These are phyloP conservation scores for Carpinus viminea DNA, from an alignment of 306 rosid genomes.

Conservation along the genomic window DNA sequence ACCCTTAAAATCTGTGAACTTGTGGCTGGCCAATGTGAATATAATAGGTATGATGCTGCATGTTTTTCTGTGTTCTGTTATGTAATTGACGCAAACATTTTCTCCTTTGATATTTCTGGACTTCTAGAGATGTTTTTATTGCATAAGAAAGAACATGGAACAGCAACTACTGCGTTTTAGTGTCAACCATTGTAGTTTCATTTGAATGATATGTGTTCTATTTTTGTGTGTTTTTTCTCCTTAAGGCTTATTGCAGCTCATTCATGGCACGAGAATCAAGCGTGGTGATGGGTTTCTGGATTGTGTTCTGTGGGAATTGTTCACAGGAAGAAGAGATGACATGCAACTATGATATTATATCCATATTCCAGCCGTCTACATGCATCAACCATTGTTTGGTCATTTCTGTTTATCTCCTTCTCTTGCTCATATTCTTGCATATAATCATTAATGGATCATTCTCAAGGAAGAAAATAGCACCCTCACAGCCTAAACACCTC, in stretches of 20 bases:
- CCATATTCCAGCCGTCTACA: slow-evolving; percentile 23
- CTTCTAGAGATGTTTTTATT: not conserved
- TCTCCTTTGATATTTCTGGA: not conserved
- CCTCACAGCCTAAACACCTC: not conserved
- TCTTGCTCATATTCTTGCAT: slow-evolving; percentile 22
- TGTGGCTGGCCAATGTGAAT: not conserved
- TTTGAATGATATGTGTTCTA: not conserved
- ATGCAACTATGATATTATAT: slow-evolving; percentile 9
- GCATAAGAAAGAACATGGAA: too few relatives aligned
- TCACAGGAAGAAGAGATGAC: not conserved
- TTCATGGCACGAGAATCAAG: not conserved
- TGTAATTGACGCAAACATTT: not conserved
- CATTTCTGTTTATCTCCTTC: slow-evolving; percentile 22
- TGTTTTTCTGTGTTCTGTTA: not conserved
- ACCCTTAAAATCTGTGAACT: not conserved
- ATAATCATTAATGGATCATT: not conserved
- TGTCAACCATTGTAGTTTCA: too few relatives aligned
- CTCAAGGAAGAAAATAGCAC: slow-evolving; percentile 5
- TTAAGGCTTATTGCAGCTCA: not conserved
- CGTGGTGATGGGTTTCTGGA: slow-evolving; percentile 16
- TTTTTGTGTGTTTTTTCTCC: not conserved
- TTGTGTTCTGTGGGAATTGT: slow-evolving; percentile 15
- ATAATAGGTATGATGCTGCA: not conserved
- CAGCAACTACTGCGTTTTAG: too few relatives aligned
- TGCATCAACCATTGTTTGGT: slow-evolving; percentile 23